Evolutionary conservation across 345 rosid genomes (phyloP).

Genomic region (Gynandropsis gynandra): DNA sequence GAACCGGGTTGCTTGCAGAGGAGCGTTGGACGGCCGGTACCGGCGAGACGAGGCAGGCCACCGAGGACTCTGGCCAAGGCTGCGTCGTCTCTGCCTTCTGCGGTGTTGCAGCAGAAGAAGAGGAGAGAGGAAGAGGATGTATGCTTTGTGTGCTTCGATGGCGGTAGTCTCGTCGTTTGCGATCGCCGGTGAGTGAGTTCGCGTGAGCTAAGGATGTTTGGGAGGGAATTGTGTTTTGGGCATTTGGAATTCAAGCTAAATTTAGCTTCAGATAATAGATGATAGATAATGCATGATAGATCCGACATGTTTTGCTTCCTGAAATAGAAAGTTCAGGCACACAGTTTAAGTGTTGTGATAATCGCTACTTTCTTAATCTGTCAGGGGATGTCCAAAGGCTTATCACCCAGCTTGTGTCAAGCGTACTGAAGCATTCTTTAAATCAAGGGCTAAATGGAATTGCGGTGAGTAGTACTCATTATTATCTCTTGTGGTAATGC

Average conservation of each 20-base stretch:
- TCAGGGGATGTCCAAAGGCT: constrained; percentile 96
- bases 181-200: constrained; percentile 75
- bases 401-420: constrained; percentile 90
- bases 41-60: constrained; percentile 66
- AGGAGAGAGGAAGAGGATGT: constrained; percentile 84
- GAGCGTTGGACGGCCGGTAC: constrained; percentile 26
- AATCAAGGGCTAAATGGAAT: constrained; percentile 84
- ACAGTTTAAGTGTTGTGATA: neutral
- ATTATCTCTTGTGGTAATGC: neutral
- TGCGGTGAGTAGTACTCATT: constrained; percentile 55
- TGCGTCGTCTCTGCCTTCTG: constrained; percentile 14
- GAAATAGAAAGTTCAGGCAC: constrained; percentile 5
- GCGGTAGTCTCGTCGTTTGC: constrained; percentile 89
- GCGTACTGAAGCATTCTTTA: constrained; percentile 83
- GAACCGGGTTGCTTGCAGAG: constrained; percentile 22
- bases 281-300: too few relatives aligned
- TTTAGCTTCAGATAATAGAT: neutral
- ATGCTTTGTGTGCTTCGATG: constrained; percentile 96
- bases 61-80: constrained; percentile 33
- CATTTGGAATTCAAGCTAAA: neutral
- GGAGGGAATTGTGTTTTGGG: neutral
- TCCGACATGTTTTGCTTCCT: neutral
- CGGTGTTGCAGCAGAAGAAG: constrained; percentile 25
- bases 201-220: neutral
- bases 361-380: constrained; percentile 3